Conservation (phyloP, 331 rosid genomes). For the Malus hybrid region DNA sequence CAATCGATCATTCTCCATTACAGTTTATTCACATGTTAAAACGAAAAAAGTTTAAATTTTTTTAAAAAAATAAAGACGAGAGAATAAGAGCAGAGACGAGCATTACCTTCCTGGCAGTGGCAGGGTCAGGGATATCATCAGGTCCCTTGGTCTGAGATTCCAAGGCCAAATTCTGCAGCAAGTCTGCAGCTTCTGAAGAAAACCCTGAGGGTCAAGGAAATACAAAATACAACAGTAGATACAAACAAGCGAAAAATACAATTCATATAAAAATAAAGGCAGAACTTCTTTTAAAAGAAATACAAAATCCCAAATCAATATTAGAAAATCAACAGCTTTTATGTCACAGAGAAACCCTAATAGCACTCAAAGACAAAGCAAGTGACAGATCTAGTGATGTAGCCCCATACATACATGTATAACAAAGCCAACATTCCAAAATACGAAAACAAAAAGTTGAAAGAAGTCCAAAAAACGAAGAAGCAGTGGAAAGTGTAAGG, state of each 20-base stretch:
- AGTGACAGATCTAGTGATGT: neutral
- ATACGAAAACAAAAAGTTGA: neutral
- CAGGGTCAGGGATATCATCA: constrained; percentile 74
- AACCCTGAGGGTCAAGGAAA: constrained; percentile 44
- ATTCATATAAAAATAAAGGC: neutral
- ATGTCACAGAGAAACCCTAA: neutral
- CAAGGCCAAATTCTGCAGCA: constrained; percentile 73
- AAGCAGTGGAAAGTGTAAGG: constrained; percentile 20
- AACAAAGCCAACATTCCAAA: neutral
- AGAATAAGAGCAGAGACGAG: neutral
- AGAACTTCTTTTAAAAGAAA: neutral
- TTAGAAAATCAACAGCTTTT: neutral
- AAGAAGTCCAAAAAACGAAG: neutral
- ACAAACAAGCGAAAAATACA: neutral
- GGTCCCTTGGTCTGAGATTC: constrained; percentile 63
- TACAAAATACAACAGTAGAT: neutral
- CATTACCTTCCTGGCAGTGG: constrained; percentile 49
- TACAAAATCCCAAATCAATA: neutral
- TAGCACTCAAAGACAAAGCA: neutral
- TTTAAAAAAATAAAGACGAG: neutral
- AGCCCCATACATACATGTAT: neutral
- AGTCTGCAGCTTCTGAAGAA: constrained; percentile 61
- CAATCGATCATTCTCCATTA: neutral
- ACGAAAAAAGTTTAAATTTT: neutral
- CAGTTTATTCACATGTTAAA: neutral